Conservation (phyloP, 2,329 filamentous ascomycete species). For the Bimuria novae-zelandiae region DNA sequence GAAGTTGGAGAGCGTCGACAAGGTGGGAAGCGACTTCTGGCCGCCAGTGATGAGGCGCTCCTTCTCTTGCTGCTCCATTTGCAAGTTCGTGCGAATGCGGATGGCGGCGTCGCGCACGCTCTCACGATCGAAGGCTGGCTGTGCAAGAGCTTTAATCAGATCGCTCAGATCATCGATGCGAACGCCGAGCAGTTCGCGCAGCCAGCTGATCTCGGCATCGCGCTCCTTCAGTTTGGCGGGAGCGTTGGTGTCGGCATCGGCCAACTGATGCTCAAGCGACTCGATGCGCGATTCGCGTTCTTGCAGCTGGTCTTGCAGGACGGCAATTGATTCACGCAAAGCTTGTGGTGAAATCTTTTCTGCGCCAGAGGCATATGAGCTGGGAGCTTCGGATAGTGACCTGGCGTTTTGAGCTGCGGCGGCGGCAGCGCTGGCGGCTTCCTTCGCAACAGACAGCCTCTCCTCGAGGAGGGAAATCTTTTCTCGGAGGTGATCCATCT, state of each 20-base stretch:
- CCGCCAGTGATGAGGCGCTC: constrained; percentile 77
- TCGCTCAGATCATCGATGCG: constrained; percentile 90
- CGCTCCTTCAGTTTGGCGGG: constrained; percentile 84
- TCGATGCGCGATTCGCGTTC: constrained; percentile 91
- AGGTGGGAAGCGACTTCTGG: constrained; percentile 66
- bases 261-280: constrained; percentile 74
- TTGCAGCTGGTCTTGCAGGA: constrained; percentile 94
- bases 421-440: constrained; percentile 82
- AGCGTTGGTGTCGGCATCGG: constrained; percentile 74
- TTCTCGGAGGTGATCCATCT: constrained; percentile 83
- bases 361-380: constrained; percentile 54
- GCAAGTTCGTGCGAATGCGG: constrained; percentile 87
- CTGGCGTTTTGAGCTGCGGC: constrained; percentile 63
- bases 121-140: constrained; percentile 75
- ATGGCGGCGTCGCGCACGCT: constrained; percentile 89
- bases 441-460: constrained; percentile 85
- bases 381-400: constrained; percentile 50
- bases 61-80: constrained; percentile 97
- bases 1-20: constrained; percentile 76
- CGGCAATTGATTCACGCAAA: constrained; percentile 92
- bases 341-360: constrained; percentile 95
- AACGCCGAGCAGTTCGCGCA: constrained; percentile 89
- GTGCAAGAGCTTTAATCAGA: constrained; percentile 78
- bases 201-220: constrained; percentile 92
- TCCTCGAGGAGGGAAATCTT: constrained; percentile 85